Percentiles rank a stretch among this genome's conserved stretches.
Conservation (phyloP, 495 filamentous ascomycete species). For the Tuber indicum region DNA sequence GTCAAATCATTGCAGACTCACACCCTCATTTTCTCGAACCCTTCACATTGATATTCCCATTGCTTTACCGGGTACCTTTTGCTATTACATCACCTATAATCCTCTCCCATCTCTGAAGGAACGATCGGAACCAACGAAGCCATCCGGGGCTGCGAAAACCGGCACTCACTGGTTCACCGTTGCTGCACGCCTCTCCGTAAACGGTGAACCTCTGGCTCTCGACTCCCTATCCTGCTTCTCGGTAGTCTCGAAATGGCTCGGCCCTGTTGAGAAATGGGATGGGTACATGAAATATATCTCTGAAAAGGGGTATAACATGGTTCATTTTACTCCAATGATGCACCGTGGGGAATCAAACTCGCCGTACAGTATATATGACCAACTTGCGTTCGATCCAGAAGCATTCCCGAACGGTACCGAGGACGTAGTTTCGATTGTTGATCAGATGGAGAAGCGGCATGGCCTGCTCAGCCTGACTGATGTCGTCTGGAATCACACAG, state of each 20-base stretch:
- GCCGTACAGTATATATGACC: conserved; percentile 93
- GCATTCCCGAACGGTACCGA: conserved; percentile 81
- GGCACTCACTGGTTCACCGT: conserved; percentile 86
- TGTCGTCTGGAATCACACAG: conserved; percentile 98
- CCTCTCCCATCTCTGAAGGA: conserved; percentile 63
- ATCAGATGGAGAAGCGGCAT: conserved; percentile 76
- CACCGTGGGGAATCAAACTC: conserved; percentile 84
- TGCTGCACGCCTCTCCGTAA: conserved; percentile 68
- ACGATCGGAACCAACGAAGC: conserved; percentile 23
- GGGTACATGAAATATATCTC: conserved; percentile 79
- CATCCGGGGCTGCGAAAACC: conserved; percentile 53
- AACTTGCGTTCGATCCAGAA: conserved; percentile 73
- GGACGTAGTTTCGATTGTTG: conserved; percentile 69
- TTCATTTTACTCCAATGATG: conserved; percentile 95
- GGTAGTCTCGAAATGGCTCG: conserved; percentile 97
- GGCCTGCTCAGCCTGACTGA: conserved; percentile 85
- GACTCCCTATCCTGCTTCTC: conserved; percentile 87
- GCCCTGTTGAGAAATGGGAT: conserved; percentile 75
- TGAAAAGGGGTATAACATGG: conserved; percentile 92
- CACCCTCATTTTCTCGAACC: conserved; percentile 84
- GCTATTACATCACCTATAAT: conserved; percentile 89
- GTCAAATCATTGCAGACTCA: conserved; percentile 54
- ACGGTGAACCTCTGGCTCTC: conserved; percentile 63
- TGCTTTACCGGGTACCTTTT: conserved; percentile 77
- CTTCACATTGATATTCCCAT: conserved; percentile 85